Conservation (phyloP, 305 asterid species). For the Fraxinus floribunda region DNA sequence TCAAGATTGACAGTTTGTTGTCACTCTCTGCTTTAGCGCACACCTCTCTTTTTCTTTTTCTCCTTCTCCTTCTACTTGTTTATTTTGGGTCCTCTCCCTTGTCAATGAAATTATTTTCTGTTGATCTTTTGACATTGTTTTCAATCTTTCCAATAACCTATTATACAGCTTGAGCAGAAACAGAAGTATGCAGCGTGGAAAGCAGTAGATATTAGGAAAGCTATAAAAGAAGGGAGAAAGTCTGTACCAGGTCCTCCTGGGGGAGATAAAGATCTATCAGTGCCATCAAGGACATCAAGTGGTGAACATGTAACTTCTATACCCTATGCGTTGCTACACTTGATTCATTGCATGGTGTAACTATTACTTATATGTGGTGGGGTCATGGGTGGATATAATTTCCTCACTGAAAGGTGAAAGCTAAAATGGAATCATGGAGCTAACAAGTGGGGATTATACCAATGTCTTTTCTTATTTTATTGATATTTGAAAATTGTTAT, state of each 20-base stretch:
- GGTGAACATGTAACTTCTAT: constrained; percentile 52
- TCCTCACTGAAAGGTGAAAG: neutral
- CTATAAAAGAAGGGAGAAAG: constrained; percentile 90
- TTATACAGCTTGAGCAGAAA: constrained; percentile 83
- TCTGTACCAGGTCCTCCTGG: constrained; percentile 97
- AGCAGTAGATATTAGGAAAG: constrained; percentile 97
- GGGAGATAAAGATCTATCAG: constrained; percentile 58
- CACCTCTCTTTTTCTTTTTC: constrained; percentile 7
- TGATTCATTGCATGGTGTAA: neutral
- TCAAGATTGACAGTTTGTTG: neutral
- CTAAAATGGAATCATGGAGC: constrained; percentile 1
- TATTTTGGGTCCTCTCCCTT: constrained; percentile 3
- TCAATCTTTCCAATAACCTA: neutral
- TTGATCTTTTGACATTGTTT: neutral
- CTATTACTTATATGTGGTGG: neutral
- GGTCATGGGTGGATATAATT: neutral
- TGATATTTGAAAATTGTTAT: neutral
- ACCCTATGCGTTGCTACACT: neutral
- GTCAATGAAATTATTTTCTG: neutral
- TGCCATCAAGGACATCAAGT: constrained; percentile 46
- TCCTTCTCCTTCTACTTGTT: neutral
- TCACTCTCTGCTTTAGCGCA: neutral
- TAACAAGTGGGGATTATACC: neutral
- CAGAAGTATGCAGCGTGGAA: constrained; percentile 97
- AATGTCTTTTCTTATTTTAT: neutral